Evolutionary conservation across 257 asterid species (phyloP).

Genomic region (Lantana camara): DNA sequence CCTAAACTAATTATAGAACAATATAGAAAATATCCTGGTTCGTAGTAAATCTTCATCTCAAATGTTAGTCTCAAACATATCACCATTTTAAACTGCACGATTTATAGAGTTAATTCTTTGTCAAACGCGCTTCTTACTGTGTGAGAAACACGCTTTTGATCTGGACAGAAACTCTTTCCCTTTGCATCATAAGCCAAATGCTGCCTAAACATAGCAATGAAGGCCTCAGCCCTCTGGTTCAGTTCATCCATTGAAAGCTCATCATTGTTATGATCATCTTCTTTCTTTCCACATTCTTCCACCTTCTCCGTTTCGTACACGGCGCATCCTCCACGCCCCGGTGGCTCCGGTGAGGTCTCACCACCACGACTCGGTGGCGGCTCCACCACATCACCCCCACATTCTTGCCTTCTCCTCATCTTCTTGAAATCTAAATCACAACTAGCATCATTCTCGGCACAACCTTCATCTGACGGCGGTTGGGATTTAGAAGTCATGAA

Average conservation of each 20-base stretch:
- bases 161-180: slow-evolving; percentile 30
- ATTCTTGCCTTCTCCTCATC: slow-evolving; percentile 24
- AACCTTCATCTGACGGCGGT: slow-evolving; percentile 19
- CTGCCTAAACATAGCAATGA: slow-evolving; percentile 89
- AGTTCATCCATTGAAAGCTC: slow-evolving; percentile 75
- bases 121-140: neutral
- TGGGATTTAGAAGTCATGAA: slow-evolving; percentile 63
- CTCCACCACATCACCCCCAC: neutral
- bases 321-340: neutral
- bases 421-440: slow-evolving; percentile 12
- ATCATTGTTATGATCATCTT: slow-evolving; percentile 29
- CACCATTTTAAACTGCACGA: too few relatives aligned
- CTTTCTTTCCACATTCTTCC: slow-evolving; percentile 19
- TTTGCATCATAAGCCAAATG: slow-evolving; percentile 83
- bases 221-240: slow-evolving; percentile 81
- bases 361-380: slow-evolving; percentile 1
- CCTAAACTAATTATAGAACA: too few relatives aligned
- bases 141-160: neutral
- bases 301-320: slow-evolving; percentile 16
- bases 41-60: too few relatives aligned
- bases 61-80: too few relatives aligned
- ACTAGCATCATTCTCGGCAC: slow-evolving; percentile 12
- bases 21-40: too few relatives aligned
- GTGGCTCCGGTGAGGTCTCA: neutral
- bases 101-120: too few relatives aligned